Evolutionary conservation across 257 asterid species (phyloP).

Genomic region (Rehmannia glutinosa): DNA sequence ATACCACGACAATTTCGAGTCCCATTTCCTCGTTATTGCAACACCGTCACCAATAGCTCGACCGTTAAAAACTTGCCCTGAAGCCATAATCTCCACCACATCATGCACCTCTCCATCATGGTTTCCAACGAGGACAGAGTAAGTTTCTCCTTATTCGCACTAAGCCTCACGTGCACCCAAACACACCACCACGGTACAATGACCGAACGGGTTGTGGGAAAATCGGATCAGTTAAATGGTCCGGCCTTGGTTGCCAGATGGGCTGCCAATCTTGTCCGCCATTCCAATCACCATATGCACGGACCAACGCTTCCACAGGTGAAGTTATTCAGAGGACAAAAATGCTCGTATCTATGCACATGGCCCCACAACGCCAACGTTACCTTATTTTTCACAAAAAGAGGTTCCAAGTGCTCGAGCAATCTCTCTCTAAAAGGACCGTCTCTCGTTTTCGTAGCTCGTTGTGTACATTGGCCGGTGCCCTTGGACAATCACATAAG

Average conservation of each 20-base stretch:
- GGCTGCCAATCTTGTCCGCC: slow-evolving; percentile 99
- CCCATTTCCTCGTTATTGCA: neutral
- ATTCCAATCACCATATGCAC: slow-evolving; percentile 91
- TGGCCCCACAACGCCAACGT: slow-evolving; percentile 91
- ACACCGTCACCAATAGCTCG: slow-evolving; percentile 9
- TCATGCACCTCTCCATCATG: slow-evolving; percentile 92
- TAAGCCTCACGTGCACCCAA: slow-evolving; percentile 73
- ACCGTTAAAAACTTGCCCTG: slow-evolving; percentile 62
- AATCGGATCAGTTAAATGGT: slow-evolving; percentile 55
- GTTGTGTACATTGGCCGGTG: slow-evolving; percentile 95
- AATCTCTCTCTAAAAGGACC: slow-evolving; percentile 53
- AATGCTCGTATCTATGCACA: slow-evolving; percentile 84
- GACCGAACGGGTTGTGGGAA: slow-evolving; percentile 83
- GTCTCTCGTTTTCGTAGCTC: slow-evolving; percentile 56
- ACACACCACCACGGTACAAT: slow-evolving; percentile 72
- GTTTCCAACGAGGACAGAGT: slow-evolving; percentile 70
- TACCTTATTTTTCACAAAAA: slow-evolving; percentile 65
- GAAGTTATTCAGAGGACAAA: slow-evolving; percentile 78
- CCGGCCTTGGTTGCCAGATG: slow-evolving; percentile 71
- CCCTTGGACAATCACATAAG: slow-evolving; percentile 82
- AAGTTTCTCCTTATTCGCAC: slow-evolving; percentile 63
- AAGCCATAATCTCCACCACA: slow-evolving; percentile 71
- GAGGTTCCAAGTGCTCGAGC: slow-evolving; percentile 66
- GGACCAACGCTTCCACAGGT: slow-evolving; percentile 71
- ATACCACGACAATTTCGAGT: slow-evolving; percentile 44